Evolutionary conservation across 2,329 filamentous ascomycete species (phyloP), one percentile per base, ranked within the genome.

Genomic region (Zymoseptoria brevis): DNA sequence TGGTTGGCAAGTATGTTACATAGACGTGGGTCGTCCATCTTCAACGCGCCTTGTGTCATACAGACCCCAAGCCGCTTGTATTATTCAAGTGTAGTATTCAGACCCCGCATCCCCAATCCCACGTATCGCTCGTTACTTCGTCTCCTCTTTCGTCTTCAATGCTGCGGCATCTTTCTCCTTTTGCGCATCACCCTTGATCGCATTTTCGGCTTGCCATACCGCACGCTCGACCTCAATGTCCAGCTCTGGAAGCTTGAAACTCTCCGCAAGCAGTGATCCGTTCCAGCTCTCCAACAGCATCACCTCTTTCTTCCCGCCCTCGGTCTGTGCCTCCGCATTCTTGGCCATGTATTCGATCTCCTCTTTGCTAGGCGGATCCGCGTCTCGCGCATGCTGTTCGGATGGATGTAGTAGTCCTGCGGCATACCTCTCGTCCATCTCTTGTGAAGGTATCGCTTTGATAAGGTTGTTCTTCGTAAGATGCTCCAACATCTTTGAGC

Each of bases 401-500:
- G 75, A 74, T 0, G 75, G 73, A 56, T 79, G 74, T 61, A 77
- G 74, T 22, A 80, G 72, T 24, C 77, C 78, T 16, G 75, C 75
- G 1, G 81, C 76, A 72, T 97, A 99, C 55, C 95, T 79, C 55
- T 84, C 77, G 71, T 96, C 88, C 53, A 99, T 80, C 6, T 83
- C 77, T 13, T 81, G 76, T 0, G 87, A 90, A 0, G 90, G 86
- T 13, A 80, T 79, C 0, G 84, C 78, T 2, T 79, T 80, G 48
- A 96, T 78, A 26, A 94, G 81, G 53, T 87, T 84, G 65, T 92
- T 86, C 59, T 88, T 77, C 49, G 93, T 75, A 11, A 99, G 82
- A 73, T 90, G 94, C 65, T 93, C 84, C 35, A 97, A 77, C 72
- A 97, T 89, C 68, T 85, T 88, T 19, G 90, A 92, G 57, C 94